A percentile compares a stretch with the other conserved stretches of the same genome.
phyloP scores from a whole-genome alignment of 768 basidiomycete species.

The Tricholoma flavovirens region DNA sequence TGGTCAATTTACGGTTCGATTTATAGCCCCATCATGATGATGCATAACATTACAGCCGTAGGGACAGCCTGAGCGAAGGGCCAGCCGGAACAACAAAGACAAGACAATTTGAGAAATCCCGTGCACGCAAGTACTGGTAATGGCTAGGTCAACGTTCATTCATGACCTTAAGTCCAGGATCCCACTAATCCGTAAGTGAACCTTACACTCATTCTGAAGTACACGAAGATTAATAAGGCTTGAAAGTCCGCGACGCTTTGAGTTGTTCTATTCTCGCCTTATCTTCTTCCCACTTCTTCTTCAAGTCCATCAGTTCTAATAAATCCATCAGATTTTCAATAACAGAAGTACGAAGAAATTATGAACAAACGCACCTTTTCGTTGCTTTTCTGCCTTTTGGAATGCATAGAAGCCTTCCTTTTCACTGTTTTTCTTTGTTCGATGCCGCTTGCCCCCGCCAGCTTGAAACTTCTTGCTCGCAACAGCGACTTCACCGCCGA shows the following conservation, averaged over 20 bases:
- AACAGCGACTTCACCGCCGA: constrained; percentile 72
- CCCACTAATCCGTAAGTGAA: too few species aligned
- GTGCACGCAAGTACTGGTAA: too few species aligned
- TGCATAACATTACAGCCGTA: too few species aligned
- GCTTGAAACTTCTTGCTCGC: constrained; percentile 63
- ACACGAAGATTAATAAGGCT: constrained; percentile 57
- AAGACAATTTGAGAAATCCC: too few species aligned
- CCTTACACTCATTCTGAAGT: too few species aligned
- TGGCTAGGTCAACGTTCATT: too few species aligned
- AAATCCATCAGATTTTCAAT: constrained; percentile 3
- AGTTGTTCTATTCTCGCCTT: constrained; percentile 78
- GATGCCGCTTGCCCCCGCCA: constrained; percentile 44
- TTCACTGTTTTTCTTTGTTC: constrained; percentile 55
- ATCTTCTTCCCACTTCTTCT: constrained; percentile 83
- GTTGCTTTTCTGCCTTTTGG: constrained; percentile 86
- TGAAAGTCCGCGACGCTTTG: constrained; percentile 77
- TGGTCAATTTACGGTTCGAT: too few species aligned
- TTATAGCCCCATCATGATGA: too few species aligned
- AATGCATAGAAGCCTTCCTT: constrained; percentile 83
- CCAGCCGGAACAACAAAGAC: too few species aligned
- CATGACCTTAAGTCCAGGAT: too few species aligned
- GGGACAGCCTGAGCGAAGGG: too few species aligned
- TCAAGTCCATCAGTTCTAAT: constrained; percentile 68
- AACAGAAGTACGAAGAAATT: constrained; percentile 4
- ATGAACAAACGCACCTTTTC: constrained; percentile 53